Percentiles rank a stretch among this genome's conserved stretches.
These are phyloP conservation scores for Daphne laureola DNA, from an alignment of 441 rosid species.

Conservation along the genomic window DNA sequence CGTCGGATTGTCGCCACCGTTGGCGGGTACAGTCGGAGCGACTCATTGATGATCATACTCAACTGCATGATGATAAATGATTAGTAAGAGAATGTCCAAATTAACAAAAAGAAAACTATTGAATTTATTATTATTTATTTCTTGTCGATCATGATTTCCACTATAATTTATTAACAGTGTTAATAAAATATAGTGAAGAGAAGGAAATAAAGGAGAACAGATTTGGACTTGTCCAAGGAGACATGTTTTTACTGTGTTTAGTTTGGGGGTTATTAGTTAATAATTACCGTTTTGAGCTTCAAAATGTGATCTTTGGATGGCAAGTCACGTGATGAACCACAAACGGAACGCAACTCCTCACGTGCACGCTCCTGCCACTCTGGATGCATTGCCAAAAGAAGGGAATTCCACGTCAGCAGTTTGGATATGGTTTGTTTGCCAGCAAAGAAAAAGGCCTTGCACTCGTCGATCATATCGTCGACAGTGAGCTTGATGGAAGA, in stretches of 20 bases:
- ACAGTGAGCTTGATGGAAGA: constrained; percentile 30
- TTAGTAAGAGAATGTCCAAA: too few species aligned
- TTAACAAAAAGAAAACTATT: too few species aligned
- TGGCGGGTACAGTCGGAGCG: constrained; percentile 81
- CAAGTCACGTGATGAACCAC: constrained; percentile 87
- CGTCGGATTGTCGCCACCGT: constrained; percentile 83
- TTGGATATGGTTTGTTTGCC: constrained; percentile 97
- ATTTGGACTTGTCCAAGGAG: too few species aligned
- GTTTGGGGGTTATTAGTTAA: neutral
- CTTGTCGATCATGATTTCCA: too few species aligned
- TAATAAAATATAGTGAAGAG: too few species aligned
- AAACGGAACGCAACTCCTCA: constrained; percentile 85
- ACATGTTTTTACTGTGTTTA: too few species aligned
- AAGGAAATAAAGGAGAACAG: too few species aligned
- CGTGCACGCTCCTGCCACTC: constrained; percentile 98
- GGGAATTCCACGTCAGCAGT: constrained; percentile 97
- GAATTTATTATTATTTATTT: too few species aligned
- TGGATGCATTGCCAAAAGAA: constrained; percentile 94
- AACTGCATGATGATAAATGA: too few species aligned
- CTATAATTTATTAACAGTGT: too few species aligned
- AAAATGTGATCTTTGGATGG: constrained; percentile 82
- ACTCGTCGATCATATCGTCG: constrained; percentile 85
- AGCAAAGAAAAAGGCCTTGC: constrained; percentile 95
- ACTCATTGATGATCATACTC: constrained; percentile 74
- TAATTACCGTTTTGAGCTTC: constrained; percentile 86